phyloP scores from a whole-genome alignment of 345 rosid genomes.

The Dimocarpus longan region DNA sequence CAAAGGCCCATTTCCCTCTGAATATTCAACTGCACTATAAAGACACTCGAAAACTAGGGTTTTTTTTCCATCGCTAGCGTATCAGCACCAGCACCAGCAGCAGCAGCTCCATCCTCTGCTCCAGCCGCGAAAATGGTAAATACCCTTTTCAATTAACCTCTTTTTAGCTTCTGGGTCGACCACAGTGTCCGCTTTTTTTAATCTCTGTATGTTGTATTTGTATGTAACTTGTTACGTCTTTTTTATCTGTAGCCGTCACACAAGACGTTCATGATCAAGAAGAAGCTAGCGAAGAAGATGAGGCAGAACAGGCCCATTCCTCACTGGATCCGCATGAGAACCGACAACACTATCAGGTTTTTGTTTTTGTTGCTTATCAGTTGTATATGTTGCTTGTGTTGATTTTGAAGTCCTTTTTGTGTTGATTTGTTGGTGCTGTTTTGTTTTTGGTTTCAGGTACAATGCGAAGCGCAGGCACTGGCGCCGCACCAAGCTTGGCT shows the following conservation, averaged over 20 bases:
- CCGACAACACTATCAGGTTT: constrained; percentile 72
- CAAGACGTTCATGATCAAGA: constrained; percentile 52
- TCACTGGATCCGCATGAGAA: constrained; percentile 71
- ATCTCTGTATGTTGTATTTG: neutral
- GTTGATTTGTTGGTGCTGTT: neutral
- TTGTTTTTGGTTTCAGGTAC: constrained; percentile 41
- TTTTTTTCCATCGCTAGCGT: neutral
- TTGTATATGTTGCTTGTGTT: neutral
- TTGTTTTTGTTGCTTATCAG: neutral
- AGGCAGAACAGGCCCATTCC: constrained; percentile 80
- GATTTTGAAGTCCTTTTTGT: neutral
- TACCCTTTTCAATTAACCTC: neutral
- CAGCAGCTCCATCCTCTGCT: neutral
- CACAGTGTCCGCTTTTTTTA: no score
- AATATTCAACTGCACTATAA: neutral
- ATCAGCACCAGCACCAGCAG: neutral
- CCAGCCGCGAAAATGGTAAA: constrained; percentile 15
- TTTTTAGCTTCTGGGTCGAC: neutral
- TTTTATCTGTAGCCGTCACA: constrained; percentile 40
- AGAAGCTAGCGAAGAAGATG: constrained; percentile 77
- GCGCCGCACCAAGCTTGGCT: constrained; percentile 72
- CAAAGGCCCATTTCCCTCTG: neutral
- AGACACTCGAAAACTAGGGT: constrained; percentile 12
- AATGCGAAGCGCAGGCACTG: constrained; percentile 81
- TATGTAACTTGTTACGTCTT: neutral